Evolutionary conservation across 441 rosid species (phyloP), one percentile per base, ranked within the genome.

Genomic region (Omphalea diandra): DNA sequence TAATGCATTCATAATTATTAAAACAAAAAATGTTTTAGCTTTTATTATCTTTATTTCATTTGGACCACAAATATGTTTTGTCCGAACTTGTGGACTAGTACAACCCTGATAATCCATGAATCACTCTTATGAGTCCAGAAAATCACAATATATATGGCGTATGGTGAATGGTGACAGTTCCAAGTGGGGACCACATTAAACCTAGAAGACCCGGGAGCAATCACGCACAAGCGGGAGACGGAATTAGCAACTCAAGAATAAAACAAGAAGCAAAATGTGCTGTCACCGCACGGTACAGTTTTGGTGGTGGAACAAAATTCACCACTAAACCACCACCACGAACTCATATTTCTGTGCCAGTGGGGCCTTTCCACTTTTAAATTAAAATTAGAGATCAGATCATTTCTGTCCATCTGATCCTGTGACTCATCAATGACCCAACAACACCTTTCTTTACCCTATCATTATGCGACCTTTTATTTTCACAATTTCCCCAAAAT

Each of bases 251-350:
- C n/a, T n/a, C 55, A 44, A 29, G 1, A 41, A 24, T 20, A 32
- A n/a, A 57, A 27, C 15, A 20, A 54, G 27, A 62, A 62, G 15
- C 9, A 26, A 14, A 65, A 55, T 65, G 27, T 22, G 36, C 67
- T 58, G 46, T 64, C 71, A 4, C 52, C 68, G 17, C 75, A 73
- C 56, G 79, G 31, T 74, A 18, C n/a, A 9, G 9, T 4, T 36
- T 4, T 7, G 67, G 53, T 69, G 81, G 73, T 29, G 12, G 11
- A 68, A 43, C 3, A 9, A 58, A 57, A n/a, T n/a, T n/a, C n/a
- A n/a, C n/a, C 73, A 69, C n/a, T n/a, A 50, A 65, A 61, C 64
- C 68, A 50, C 77, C 52, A n/a, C 68, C 75, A 22, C 65, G 56
- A 33, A 65, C 52, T 24, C 27, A 27, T 7, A 18, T 67, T 55